Evolutionary conservation across 768 basidiomycete species (phyloP), one percentile per base, ranked within the genome.

Genomic region (Coprinopsis sp.): DNA sequence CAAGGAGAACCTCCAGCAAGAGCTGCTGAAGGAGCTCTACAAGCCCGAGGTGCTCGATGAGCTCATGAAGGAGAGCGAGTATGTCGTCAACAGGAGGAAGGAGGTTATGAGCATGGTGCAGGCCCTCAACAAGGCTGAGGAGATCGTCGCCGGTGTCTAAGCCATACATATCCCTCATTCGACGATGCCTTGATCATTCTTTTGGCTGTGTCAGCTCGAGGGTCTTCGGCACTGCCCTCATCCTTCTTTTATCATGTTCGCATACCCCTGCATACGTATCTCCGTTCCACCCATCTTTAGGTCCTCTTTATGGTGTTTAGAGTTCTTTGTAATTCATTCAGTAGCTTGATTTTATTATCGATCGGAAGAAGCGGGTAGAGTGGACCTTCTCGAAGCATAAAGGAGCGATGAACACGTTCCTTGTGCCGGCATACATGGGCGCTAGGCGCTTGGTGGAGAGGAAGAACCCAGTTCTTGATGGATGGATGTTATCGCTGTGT

Each of bases 31-130:
- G 62, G 90, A 97, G 70, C 76, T 99, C 21, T 99, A 99, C 76
- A 95, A 96, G 66, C 85, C 93, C 12, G 95, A 98, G 11, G 91
- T 96, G 13, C 75, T 99, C 25, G 91, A 95, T 37, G 95, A 97
- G 41, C 68, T 98, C 51, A 73, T 98, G 60, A 97, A 97, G 72
- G 95, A 91, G 75, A 90, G 87, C 54, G 93, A 96, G 60, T 84
- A 74, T 53, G 87, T 95, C 50, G 86, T 93, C 37, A 82, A 71
- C 64, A 80, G 94, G 60, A 80, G 95, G 69, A 94, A 93, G 72
- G 96, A 99, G 70, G 89, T 94, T 51, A 78, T 89, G 55, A 76
- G 82, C 58, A 96, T 97, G 92, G 83, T 98, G 44, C 74, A 81
- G 33, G 96, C 95, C 21, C 77, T 99, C 49, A 94, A 94, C 67